These are phyloP conservation scores for Ceratobasidium sp. DNA, from an alignment of 1,284 basidiomycete genomes.

Conservation along the genomic window DNA sequence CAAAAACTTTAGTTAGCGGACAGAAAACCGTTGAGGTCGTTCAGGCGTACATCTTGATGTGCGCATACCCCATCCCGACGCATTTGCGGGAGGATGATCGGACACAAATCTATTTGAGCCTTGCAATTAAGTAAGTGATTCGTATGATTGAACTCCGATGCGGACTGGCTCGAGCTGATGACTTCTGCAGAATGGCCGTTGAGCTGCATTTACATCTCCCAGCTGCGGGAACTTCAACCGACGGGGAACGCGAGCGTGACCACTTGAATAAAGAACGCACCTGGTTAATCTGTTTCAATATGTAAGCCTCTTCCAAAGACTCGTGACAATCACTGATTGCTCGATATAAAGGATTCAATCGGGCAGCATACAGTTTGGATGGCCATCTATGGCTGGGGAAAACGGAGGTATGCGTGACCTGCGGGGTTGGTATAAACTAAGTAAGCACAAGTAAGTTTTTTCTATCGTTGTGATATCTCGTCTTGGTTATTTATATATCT, in stretches of 20 bases:
- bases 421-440: slow-evolving; percentile 80
- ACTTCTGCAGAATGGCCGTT: slow-evolving; percentile 70
- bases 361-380: slow-evolving; percentile 86
- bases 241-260: slow-evolving; percentile 80
- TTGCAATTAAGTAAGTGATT: slow-evolving; percentile 73
- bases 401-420: slow-evolving; percentile 83
- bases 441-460: slow-evolving; percentile 69
- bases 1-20: slow-evolving; percentile 80
- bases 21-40: slow-evolving; percentile 85
- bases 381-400: slow-evolving; percentile 86
- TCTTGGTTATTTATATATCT: neutral
- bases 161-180: too few relatives aligned
- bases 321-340: neutral
- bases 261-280: slow-evolving; percentile 82
- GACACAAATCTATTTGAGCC: slow-evolving; percentile 83
- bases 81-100: slow-evolving; percentile 85
- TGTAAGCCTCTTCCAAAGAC: neutral
- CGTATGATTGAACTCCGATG: neutral
- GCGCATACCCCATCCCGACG: slow-evolving; percentile 82
- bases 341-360: slow-evolving; percentile 69
- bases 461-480: too few relatives aligned
- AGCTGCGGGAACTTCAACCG: slow-evolving; percentile 71
- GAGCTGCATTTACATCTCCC: slow-evolving; percentile 85
- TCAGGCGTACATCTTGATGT: slow-evolving; percentile 79
- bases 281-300: slow-evolving; percentile 90